These are phyloP conservation scores for Daldinia bambusicola DNA, from an alignment of 495 filamentous ascomycete species.

Conservation along the genomic window DNA sequence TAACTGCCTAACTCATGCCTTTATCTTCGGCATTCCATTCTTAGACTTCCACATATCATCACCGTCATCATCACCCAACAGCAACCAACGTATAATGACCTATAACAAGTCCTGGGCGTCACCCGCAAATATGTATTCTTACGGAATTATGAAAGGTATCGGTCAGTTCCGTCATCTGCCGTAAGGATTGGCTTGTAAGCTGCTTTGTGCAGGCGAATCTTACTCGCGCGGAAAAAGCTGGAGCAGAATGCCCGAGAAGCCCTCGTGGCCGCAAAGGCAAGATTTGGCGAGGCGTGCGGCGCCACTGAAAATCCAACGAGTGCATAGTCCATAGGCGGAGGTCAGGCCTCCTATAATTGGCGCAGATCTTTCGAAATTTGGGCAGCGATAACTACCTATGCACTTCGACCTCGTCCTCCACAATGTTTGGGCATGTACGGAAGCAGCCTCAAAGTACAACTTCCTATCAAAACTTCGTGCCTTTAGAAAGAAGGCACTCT, in stretches of 20 bases:
- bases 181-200: slow-evolving; percentile 56
- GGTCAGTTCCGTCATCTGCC: slow-evolving; percentile 50
- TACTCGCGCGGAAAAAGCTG: slow-evolving; percentile 55
- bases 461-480: slow-evolving; percentile 51
- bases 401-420: slow-evolving; percentile 54
- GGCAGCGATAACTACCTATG: slow-evolving; percentile 47
- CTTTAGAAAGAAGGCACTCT: slow-evolving; percentile 52
- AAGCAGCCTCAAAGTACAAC: slow-evolving; percentile 51
- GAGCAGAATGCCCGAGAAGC: slow-evolving; percentile 55
- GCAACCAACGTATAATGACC: slow-evolving; percentile 56
- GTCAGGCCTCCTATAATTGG: slow-evolving; percentile 51
- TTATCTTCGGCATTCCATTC: slow-evolving; percentile 50
- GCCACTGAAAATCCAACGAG: slow-evolving; percentile 52
- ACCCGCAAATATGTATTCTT: slow-evolving; percentile 42
- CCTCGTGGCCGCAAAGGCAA: slow-evolving; percentile 52
- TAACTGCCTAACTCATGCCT: no score
- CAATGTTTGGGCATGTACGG: slow-evolving; percentile 52
- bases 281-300: slow-evolving; percentile 51
- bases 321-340: slow-evolving; percentile 56
- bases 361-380: slow-evolving; percentile 52
- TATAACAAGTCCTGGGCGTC: slow-evolving; percentile 49
- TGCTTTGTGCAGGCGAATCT: slow-evolving; percentile 57
- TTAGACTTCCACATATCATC: slow-evolving; percentile 53
- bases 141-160: slow-evolving; percentile 51
- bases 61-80: slow-evolving; percentile 30